Evolutionary conservation across 352 stramenopile species (phyloP).

Genomic region (Halophytophthora batemanensis): DNA sequence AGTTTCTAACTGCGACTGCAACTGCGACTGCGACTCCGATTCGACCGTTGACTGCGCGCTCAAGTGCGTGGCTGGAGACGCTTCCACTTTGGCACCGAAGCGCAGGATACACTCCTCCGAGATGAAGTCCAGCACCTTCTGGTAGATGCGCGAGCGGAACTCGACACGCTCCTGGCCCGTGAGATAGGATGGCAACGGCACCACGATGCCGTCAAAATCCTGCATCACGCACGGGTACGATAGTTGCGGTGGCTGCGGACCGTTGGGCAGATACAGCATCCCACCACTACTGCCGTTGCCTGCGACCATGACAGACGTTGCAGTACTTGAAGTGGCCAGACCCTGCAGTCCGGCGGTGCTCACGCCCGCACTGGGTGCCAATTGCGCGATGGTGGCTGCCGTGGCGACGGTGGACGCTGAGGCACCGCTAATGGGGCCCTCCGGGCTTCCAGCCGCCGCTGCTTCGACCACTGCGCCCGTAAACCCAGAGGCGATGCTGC

Average conservation of each 20-base stretch:
- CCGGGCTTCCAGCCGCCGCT: not conserved
- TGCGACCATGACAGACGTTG: not conserved
- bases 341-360: conserved; percentile 4
- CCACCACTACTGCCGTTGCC: conserved; percentile 14
- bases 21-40: conserved; percentile 6
- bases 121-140: conserved; percentile 83
- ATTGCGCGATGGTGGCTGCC: not conserved
- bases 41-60: not conserved
- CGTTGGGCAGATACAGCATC: conserved; percentile 44
- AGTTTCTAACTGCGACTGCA: conserved; percentile 5
- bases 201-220: conserved; percentile 79
- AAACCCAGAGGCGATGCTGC: not conserved
- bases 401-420: not conserved
- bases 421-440: not conserved
- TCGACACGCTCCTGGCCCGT: conserved; percentile 68
- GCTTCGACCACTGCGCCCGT: conserved; percentile 5
- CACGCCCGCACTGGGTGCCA: not conserved
- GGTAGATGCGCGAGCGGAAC: conserved; percentile 76
- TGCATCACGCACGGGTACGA: conserved; percentile 52
- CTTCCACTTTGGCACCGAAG: conserved; percentile 27
- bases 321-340: conserved; percentile 2
- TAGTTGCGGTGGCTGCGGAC: conserved; percentile 51
- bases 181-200: conserved; percentile 73
- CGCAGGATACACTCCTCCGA: conserved; percentile 74
- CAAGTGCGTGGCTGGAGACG: not conserved